Conservation (phyloP, 257 asterid species). For the Nicotiana obtusifolia region DNA sequence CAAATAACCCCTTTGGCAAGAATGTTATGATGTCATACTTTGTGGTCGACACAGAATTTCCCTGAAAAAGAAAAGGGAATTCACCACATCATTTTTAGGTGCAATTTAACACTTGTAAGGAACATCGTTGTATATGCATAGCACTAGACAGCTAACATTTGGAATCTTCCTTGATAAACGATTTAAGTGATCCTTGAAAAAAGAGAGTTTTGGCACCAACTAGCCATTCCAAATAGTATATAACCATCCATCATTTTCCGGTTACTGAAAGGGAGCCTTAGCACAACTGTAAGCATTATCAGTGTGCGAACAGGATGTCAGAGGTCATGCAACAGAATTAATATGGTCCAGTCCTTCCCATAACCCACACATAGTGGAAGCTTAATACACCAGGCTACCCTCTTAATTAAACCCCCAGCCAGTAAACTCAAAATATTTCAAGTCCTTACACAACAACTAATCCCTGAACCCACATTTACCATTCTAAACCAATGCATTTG, state of each 20-base stretch:
- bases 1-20: slow-evolving; percentile 93
- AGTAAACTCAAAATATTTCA: not conserved
- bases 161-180: not conserved
- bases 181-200: not conserved
- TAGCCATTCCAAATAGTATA: too few species aligned
- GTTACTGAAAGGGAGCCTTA: too few species aligned
- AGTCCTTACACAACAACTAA: not conserved
- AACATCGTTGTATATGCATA: slow-evolving; percentile 4
- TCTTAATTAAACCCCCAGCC: not conserved
- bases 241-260: too few species aligned
- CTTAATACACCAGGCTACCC: not conserved
- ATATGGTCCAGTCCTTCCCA: not conserved
- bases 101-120: not conserved
- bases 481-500: not conserved
- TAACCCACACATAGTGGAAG: not conserved
- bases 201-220: too few species aligned
- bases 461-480: slow-evolving; percentile 1
- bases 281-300: too few species aligned
- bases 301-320: too few species aligned
- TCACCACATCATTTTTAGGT: not conserved
- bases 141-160: not conserved
- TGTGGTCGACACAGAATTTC: slow-evolving; percentile 92
- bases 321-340: too few species aligned
- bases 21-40: slow-evolving; percentile 83
- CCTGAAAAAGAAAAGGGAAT: slow-evolving; percentile 40